Conservation (phyloP, 2,329 filamentous ascomycete species). For the Penicillium sp. region DNA sequence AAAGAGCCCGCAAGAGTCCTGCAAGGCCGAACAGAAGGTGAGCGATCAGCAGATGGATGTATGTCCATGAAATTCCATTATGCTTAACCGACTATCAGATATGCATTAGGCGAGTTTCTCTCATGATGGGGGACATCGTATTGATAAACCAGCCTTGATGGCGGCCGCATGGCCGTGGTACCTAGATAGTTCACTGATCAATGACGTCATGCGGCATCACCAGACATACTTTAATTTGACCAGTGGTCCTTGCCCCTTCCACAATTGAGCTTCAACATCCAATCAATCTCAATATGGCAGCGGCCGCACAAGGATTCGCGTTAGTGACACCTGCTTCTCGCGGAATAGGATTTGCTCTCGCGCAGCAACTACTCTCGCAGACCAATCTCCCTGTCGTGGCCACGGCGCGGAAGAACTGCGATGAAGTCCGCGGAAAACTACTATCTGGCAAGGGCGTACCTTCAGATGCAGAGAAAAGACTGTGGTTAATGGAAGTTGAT, state of each 20-base stretch:
- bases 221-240: not conserved
- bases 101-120: too few species aligned
- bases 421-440: conserved; percentile 54
- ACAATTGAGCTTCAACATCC: not conserved
- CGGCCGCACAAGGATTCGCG: conserved; percentile 31
- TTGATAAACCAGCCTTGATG: too few species aligned
- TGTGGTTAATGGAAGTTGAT: conserved; percentile 59
- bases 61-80: too few species aligned
- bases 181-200: too few species aligned
- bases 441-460: conserved; percentile 54
- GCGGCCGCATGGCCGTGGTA: too few species aligned
- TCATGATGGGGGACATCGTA: too few species aligned
- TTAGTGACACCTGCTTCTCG: conserved; percentile 61
- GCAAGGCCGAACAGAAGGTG: too few species aligned
- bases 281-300: conserved; percentile 9
- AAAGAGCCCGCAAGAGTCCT: too few species aligned
- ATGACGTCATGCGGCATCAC: not conserved
- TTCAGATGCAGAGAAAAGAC: conserved; percentile 46
- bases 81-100: too few species aligned
- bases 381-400: conserved; percentile 62
- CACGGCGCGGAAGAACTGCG: conserved; percentile 60
- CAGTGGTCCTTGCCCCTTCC: not conserved
- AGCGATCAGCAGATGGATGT: too few species aligned
- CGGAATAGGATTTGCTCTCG: conserved; percentile 66
- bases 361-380: conserved; percentile 60